Evolutionary conservation across 2,329 filamentous ascomycete genomes (phyloP).

Genomic region (Pseudogymnoascus sp.): DNA sequence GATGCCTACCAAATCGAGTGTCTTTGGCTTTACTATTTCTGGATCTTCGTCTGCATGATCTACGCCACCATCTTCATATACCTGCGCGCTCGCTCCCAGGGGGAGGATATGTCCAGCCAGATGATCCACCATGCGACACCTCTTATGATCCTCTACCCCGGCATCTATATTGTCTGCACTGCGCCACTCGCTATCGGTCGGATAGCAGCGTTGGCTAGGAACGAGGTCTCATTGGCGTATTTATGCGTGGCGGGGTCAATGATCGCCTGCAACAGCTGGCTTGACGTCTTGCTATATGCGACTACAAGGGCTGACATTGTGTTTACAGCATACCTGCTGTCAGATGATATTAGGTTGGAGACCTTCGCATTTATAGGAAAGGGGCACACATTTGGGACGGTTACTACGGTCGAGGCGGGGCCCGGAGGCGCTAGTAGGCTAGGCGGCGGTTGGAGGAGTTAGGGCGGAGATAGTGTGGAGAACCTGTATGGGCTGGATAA

Average conservation of each 20-base stretch:
- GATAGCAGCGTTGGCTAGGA: background rate
- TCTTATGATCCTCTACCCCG: background rate
- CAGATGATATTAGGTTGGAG: background rate
- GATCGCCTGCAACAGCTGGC: background rate
- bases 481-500: background rate
- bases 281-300: background rate
- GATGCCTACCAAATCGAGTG: constrained; percentile 46
- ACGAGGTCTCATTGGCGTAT: background rate
- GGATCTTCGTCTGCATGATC: constrained; percentile 50
- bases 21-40: constrained; percentile 56
- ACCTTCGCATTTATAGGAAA: background rate
- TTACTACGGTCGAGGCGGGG: background rate
- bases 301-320: background rate
- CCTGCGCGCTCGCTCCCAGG: background rate
- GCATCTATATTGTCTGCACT: background rate
- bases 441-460: background rate
- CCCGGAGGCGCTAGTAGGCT: background rate
- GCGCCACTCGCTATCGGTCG: background rate
- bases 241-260: background rate
- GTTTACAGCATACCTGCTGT: background rate
- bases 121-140: background rate
- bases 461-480: background rate
- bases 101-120: background rate
- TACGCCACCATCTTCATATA: constrained; percentile 31
- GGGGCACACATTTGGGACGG: background rate